Evolutionary conservation across 352 stramenopile genomes (phyloP).

Genomic region (Peronospora tabacina): DNA sequence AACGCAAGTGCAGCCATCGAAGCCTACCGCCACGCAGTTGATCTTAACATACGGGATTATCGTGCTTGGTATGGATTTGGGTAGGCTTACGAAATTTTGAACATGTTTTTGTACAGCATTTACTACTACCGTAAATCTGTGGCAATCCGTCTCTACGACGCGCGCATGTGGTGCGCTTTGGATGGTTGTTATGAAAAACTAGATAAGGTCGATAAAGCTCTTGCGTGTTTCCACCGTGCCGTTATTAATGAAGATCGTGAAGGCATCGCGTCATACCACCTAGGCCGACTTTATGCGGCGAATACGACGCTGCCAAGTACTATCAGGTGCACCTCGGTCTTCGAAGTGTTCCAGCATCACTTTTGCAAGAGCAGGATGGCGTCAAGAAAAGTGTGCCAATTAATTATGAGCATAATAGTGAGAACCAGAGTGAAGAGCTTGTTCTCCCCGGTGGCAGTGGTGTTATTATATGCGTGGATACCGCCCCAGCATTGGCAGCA

Average conservation of each 20-base stretch:
- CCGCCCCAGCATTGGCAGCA: constrained; percentile 47
- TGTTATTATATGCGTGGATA: constrained; percentile 50
- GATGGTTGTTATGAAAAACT: constrained; percentile 82
- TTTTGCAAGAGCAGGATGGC: constrained; percentile 18
- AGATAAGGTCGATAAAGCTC: constrained; percentile 53
- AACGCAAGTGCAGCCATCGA: constrained; percentile 96
- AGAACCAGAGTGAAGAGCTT: constrained; percentile 21
- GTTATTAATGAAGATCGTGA: constrained; percentile 73
- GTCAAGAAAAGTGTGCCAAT: constrained; percentile 3
- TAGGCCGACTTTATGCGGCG: constrained; percentile 49
- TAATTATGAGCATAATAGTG: constrained; percentile 1
- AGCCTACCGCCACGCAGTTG: constrained; percentile 90
- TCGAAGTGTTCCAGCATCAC: constrained; percentile 21
- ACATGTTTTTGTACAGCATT: constrained; percentile 97
- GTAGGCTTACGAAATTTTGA: constrained; percentile 97
- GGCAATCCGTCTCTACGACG: constrained; percentile 92
- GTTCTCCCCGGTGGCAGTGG: constrained; percentile 23
- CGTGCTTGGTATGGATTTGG: constrained; percentile 97
- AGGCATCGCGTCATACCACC: constrained; percentile 60
- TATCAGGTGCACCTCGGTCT: constrained; percentile 63
- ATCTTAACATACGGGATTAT: constrained; percentile 93
- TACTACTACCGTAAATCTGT: constrained; percentile 98
- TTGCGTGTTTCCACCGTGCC: constrained; percentile 67
- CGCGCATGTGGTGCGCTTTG: constrained; percentile 97
- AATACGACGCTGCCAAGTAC: constrained; percentile 61